These are phyloP conservation scores for Aspergillus haitiensis DNA, from an alignment of 495 filamentous ascomycete species.

Conservation along the genomic window DNA sequence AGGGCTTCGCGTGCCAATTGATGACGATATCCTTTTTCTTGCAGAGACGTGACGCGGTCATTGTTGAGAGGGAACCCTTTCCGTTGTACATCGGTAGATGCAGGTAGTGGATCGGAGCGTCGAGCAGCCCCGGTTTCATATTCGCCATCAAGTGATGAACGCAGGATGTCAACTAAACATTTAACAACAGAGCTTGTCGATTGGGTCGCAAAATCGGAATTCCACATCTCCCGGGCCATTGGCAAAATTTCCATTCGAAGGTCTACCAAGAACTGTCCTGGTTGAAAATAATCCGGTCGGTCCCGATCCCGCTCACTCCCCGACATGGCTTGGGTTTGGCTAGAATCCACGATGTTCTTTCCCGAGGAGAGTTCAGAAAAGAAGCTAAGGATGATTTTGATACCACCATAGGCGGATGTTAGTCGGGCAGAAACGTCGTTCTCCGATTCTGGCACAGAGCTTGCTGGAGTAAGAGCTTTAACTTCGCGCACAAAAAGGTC, in stretches of 20 bases:
- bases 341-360: conserved; percentile 76
- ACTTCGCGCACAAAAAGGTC: conserved; percentile 71
- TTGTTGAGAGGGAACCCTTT: conserved; percentile 51
- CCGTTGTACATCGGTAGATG: conserved; percentile 33
- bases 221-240: conserved; percentile 79
- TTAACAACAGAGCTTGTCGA: conserved; percentile 72
- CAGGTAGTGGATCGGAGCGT: conserved; percentile 54
- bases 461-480: conserved; percentile 42
- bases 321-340: conserved; percentile 61
- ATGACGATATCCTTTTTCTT: conserved; percentile 50
- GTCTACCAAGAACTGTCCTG: conserved; percentile 83
- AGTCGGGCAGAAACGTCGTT: conserved; percentile 51
- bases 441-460: conserved; percentile 38
- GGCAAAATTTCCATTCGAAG: conserved; percentile 81
- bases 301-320: conserved; percentile 56
- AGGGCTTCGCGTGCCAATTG: conserved; percentile 74
- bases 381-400: conserved; percentile 81
- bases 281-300: conserved; percentile 65
- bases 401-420: conserved; percentile 62
- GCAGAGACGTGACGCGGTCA: conserved; percentile 45
- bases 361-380: conserved; percentile 73
- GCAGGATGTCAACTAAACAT: conserved; percentile 79
- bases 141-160: conserved; percentile 74
- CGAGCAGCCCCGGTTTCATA: conserved; percentile 66
- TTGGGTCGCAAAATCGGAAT: conserved; percentile 65